Conservation (phyloP, 768 basidiomycete genomes). For the Lepiota brunneoincarnata region DNA sequence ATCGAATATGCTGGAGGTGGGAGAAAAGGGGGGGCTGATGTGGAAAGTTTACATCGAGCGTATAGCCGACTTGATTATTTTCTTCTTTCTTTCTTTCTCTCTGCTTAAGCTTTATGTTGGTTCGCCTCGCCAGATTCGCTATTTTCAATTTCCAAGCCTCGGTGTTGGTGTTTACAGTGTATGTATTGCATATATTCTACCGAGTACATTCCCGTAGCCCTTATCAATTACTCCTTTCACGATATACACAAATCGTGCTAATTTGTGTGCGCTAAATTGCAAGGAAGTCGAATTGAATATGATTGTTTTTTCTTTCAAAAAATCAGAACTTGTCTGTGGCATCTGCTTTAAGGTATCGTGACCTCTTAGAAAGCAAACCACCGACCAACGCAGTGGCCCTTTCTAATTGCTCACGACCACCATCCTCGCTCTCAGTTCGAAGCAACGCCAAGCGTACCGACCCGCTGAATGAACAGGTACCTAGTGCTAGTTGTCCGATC, state of each 20-base stretch:
- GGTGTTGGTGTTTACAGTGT: background rate
- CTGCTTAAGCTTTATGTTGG: background rate
- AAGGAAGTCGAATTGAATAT: background rate
- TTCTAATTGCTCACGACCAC: background rate
- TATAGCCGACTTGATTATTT: conserved; percentile 16
- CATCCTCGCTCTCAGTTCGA: background rate
- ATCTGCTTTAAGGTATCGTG: background rate
- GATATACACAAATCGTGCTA: background rate
- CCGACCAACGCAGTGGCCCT: background rate
- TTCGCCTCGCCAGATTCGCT: background rate
- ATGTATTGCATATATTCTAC: conserved; percentile 3
- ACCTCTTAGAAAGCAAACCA: background rate
- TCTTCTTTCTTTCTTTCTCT: background rate
- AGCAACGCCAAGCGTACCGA: background rate
- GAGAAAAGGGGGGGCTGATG: conserved; percentile 63
- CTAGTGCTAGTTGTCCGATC: background rate
- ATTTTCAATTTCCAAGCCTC: background rate
- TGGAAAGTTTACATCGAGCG: conserved; percentile 73
- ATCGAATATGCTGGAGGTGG: conserved; percentile 64
- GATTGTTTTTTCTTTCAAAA: background rate
- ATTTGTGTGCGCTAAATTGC: background rate
- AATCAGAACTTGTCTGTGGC: background rate
- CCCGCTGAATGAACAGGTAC: background rate
- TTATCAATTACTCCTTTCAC: background rate
- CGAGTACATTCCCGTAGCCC: background rate